Percentiles rank a stretch among this genome's conserved stretches.
phyloP scores from a whole-genome alignment of 257 asterid species.

The Haberlea rhodopensis region DNA sequence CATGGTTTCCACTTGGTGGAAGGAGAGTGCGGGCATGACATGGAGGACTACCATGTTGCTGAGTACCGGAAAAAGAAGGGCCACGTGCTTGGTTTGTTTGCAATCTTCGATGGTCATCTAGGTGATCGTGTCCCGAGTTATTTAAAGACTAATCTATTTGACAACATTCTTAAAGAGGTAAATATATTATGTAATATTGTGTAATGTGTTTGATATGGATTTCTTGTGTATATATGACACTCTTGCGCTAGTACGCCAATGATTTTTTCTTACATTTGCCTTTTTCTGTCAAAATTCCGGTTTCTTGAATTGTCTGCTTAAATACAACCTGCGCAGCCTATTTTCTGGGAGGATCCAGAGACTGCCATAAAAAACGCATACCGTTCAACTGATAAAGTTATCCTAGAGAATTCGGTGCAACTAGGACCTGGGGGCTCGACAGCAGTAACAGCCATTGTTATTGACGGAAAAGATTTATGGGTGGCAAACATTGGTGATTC shows the following conservation, averaged over 20 bases:
- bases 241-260: neutral
- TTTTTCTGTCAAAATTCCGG: no score
- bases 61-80: conserved; percentile 56
- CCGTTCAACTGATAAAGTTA: conserved; percentile 48
- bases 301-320: neutral
- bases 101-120: conserved; percentile 73
- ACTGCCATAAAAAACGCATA: conserved; percentile 64
- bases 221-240: neutral
- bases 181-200: neutral
- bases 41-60: conserved; percentile 84
- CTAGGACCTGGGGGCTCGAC: conserved; percentile 89
- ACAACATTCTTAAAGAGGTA: conserved; percentile 73
- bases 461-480: conserved; percentile 77
- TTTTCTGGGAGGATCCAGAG: conserved; percentile 66
- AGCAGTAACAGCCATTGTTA: conserved; percentile 75
- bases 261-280: no score
- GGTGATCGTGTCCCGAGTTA: conserved; percentile 76
- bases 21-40: conserved; percentile 77
- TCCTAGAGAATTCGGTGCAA: conserved; percentile 66
- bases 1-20: conserved; percentile 77
- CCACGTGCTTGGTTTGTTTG: conserved; percentile 68
- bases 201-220: neutral
- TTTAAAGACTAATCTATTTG: conserved; percentile 58
- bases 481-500: conserved; percentile 81
- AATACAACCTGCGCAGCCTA: conserved; percentile 44